Evolutionary conservation across 2,329 filamentous ascomycete species (phyloP).

Genomic region (Monosporascus sp.): DNA sequence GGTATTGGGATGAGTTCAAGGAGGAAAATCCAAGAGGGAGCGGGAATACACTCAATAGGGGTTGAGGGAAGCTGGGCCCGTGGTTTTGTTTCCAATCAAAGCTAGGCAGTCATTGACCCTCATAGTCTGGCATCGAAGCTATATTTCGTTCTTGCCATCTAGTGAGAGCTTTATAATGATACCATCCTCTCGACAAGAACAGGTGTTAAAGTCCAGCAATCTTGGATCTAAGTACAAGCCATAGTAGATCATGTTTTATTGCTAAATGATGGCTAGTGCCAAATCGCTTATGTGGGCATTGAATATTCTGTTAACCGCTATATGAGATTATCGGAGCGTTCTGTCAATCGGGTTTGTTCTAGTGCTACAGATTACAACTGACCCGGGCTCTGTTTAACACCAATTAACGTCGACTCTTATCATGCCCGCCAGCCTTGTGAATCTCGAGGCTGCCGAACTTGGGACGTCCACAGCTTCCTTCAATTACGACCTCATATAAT

Average conservation of each 20-base stretch:
- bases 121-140: neutral
- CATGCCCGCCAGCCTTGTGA: neutral
- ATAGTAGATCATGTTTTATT: too few relatives aligned
- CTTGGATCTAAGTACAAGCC: too few relatives aligned
- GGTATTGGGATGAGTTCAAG: constrained; percentile 90
- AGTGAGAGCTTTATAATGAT: too few relatives aligned
- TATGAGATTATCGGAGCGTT: too few relatives aligned
- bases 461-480: neutral
- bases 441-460: neutral
- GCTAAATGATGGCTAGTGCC: too few relatives aligned
- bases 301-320: too few relatives aligned
- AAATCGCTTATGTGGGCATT: too few relatives aligned
- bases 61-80: constrained; percentile 25
- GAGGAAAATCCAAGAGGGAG: constrained; percentile 83
- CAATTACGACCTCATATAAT: neutral
- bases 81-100: neutral
- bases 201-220: too few relatives aligned
- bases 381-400: neutral
- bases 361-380: too few relatives aligned
- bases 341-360: too few relatives aligned
- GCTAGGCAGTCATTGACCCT: neutral
- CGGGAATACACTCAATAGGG: constrained; percentile 79
- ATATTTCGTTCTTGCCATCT: neutral
- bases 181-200: too few relatives aligned
- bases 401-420: neutral